Conservation (phyloP, 1,284 basidiomycete species). For the Austroboletus novae-zelandiae region DNA sequence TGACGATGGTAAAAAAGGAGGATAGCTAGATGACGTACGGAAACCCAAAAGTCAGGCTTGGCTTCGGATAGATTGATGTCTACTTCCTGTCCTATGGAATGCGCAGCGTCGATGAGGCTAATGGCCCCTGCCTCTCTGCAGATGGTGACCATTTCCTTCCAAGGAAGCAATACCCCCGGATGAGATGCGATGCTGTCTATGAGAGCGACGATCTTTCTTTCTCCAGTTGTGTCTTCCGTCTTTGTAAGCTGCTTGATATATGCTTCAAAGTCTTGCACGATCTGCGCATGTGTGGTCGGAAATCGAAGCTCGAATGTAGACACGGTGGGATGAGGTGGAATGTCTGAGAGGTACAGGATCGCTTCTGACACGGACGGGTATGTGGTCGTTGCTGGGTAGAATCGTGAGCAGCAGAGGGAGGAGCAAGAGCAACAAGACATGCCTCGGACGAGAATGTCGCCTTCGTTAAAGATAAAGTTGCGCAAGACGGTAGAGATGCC, state of each 20-base stretch:
- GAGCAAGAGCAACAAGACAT: neutral
- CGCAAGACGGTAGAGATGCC: conserved; percentile 66
- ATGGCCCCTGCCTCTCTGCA: conserved; percentile 67
- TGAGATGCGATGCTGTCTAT: conserved; percentile 73
- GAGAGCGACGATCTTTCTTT: conserved; percentile 61
- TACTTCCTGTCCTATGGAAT: conserved; percentile 71
- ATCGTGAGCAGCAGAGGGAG: neutral
- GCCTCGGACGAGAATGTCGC: conserved; percentile 46
- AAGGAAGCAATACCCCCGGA: conserved; percentile 76
- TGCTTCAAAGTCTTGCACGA: conserved; percentile 56
- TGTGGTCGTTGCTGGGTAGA: conserved; percentile 56
- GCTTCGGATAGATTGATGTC: conserved; percentile 58
- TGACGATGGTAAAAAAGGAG: neutral
- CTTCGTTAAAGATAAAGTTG: conserved; percentile 52
- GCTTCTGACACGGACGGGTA: conserved; percentile 62
- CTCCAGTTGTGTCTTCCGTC: conserved; percentile 23
- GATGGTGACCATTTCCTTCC: conserved; percentile 74
- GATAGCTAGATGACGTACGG: conserved; percentile 45
- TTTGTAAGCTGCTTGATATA: conserved; percentile 33
- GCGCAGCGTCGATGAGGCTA: conserved; percentile 81
- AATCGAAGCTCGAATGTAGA: conserved; percentile 55
- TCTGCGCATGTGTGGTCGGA: conserved; percentile 61
- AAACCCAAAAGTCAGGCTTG: conserved; percentile 79
- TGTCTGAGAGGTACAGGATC: conserved; percentile 60
- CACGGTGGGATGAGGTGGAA: conserved; percentile 49